Base-by-base conservation (phyloP, 169 alveolate species). In the Cryptosporidium muris region DNA sequence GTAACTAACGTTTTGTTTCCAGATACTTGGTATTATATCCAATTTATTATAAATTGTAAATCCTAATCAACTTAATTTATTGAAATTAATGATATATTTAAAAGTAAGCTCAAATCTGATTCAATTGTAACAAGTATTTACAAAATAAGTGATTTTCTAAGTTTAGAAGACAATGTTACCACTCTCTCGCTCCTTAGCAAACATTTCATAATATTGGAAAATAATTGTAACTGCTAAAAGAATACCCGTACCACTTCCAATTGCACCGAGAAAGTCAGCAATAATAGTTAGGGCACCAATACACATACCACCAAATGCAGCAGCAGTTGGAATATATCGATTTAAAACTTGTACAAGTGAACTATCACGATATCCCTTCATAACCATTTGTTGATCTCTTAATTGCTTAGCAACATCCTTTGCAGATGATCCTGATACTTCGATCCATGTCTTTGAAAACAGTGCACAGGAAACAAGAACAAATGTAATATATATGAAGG, bases 241-340 rank as follows among this genome's bases (percentile, higher is more conserved):
- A 65, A 94, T 94, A 90, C 99, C 99, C 56, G 99, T 98, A 14
- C 99, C 99, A 63, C 98, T 93, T 43, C 99, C 99, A 88, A 98
- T 96, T 38, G 99, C 99, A 34, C 99, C 99, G 54, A 98, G 92
- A 89, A 98, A 96, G 89, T 98, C 99, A 47, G 99, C 99, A 60
- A 97, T 88, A 80, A 98, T 97, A 48, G 99, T 96, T 64, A 98
- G 92, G 8, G 98, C 98, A 48, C 99, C 99, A 89, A 98, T 98
- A 90, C 99, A 98, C 99, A 97, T 96, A 47, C 99, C 99, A 25
- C 99, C 99, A 88, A 98, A 97, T 43, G 99, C 98, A 12, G 99
- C 99, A 1, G 99, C 99, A 45, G 98, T 97, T n/a, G 99, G 99
- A 80, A 98, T 98, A 91, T 97, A 98, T 89, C 97, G 94, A 68